These are phyloP conservation scores for Musa schizocarpa DNA, from an alignment of 176 grass and related monocot genomes.

Conservation along the genomic window DNA sequence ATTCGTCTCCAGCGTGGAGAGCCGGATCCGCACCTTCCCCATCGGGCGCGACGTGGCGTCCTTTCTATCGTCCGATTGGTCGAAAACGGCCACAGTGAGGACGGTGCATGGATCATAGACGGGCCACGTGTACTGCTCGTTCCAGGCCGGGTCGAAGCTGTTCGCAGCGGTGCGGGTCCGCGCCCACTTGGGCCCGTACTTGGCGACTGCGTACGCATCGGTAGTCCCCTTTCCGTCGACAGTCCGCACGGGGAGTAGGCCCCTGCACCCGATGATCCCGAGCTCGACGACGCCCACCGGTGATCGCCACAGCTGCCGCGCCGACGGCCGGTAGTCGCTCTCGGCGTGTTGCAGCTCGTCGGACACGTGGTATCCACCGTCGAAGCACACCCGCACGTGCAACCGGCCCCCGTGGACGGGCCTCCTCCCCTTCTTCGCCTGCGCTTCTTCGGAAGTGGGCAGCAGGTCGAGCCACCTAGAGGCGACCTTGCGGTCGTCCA, in stretches of 20 bases:
- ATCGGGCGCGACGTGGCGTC: constrained; percentile 44
- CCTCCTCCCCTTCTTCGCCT: constrained; percentile 20
- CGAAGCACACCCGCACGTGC: constrained; percentile 76
- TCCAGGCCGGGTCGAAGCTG: constrained; percentile 81
- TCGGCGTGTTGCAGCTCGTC: constrained; percentile 46
- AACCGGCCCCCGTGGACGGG: constrained; percentile 45
- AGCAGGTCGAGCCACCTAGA: constrained; percentile 76
- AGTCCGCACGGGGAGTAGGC: constrained; percentile 71
- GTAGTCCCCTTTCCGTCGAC: constrained; percentile 71
- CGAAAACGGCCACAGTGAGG: constrained; percentile 79
- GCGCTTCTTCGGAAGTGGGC: constrained; percentile 39
- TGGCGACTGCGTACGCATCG: constrained; percentile 70
- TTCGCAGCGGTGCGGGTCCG: constrained; percentile 78
- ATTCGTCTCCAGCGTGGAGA: constrained; percentile 61
- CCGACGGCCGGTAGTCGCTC: constrained; percentile 84
- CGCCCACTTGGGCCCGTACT: constrained; percentile 89
- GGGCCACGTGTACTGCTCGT: constrained; percentile 97
- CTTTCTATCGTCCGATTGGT: constrained; percentile 31
- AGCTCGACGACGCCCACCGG: constrained; percentile 68
- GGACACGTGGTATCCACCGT: constrained; percentile 83
- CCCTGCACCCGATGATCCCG: constrained; percentile 64
- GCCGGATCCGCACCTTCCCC: constrained; percentile 75
- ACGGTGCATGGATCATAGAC: constrained; percentile 88
- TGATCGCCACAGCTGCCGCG: constrained; percentile 66
- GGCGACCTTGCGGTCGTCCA: constrained; percentile 78